Evolutionary conservation across 2,329 filamentous ascomycete genomes (phyloP), one percentile per base, ranked within the genome.

Genomic region (Claviceps quebecensis): DNA sequence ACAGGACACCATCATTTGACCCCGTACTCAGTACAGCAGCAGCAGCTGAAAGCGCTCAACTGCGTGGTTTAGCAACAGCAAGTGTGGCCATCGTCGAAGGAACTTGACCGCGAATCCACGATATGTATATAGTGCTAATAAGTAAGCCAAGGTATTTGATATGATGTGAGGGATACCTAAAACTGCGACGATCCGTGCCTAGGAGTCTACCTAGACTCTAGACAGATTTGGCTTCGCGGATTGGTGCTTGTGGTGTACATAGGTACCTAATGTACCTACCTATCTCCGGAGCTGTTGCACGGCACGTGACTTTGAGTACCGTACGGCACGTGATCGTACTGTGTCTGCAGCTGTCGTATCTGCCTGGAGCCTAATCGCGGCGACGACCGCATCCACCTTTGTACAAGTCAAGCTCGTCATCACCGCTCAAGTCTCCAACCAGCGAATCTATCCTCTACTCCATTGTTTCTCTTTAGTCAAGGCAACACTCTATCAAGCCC

Each of bases 341-440:
- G 6, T 5, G 16, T 17, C 52, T 52, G 38, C 56, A 63, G 67
- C 62, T 68, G 69, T 70, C 70, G 69, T 69, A 69, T 70, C 65
- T 66, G 63, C 60, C 69, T 71, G 70, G 63, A 66, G 70, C 70
- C 70, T 72, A 61, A 62, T 61, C 55, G 56, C 54, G 53, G 55
- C 56, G 61, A 60, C 55, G 9, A 11, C 54, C 54, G 56, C 55
- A 61, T 56, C 57, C 58, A 56, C 56, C 55, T 56, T 55, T 50
- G 57, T 57, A 51, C 56, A 55, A 52, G 53, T 51, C 56, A 58
- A 52, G 53, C 57, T 58, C 23, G 58, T 57, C 59, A 57, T 53
- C 53, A 52, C 50, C 56, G 48, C n/a, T 51, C 26, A 37, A 11
- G 9, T 4, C 29, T 48, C 23, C 54, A 49, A 48, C 51, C n/a